These are phyloP conservation scores for Ceratocystis smalleyi DNA, from an alignment of 2,329 filamentous ascomycete genomes.

Conservation along the genomic window DNA sequence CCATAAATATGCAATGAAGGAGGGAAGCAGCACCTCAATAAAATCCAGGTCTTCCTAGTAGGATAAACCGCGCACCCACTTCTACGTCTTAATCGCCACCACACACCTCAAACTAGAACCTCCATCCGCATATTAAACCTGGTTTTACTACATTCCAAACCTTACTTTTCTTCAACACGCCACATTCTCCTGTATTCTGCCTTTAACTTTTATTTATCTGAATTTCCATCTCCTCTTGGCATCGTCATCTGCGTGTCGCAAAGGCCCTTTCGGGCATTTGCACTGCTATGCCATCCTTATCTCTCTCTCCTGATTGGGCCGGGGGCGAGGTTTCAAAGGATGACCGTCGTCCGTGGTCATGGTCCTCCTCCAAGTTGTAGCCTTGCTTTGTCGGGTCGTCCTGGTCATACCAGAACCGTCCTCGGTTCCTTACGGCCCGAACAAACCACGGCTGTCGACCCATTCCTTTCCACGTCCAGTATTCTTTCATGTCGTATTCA, in stretches of 20 bases:
- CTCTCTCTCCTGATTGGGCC: conserved; percentile 3
- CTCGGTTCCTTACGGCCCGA: conserved; percentile 23
- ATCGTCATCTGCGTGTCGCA: conserved; percentile 2
- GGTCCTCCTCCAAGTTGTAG: conserved; percentile 14
- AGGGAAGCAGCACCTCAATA: not conserved
- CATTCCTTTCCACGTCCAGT: conserved; percentile 38
- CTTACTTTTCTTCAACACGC: not conserved
- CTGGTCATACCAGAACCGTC: conserved; percentile 13
- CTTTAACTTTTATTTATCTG: not conserved
- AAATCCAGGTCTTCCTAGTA: not conserved
- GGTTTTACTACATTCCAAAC: no score
- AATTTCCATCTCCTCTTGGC: not conserved
- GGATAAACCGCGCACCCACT: no score
- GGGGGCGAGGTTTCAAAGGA: conserved; percentile 17
- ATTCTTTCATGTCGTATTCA: conserved; percentile 40
- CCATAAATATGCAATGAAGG: not conserved
- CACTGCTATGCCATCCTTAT: conserved; percentile 16
- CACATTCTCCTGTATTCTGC: not conserved
- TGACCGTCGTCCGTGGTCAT: conserved; percentile 8
- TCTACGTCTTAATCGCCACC: no score
- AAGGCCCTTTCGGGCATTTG: conserved; percentile 13
- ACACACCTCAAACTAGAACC: no score
- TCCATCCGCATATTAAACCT: no score
- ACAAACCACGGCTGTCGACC: conserved; percentile 35
- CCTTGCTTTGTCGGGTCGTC: conserved; percentile 15